These are phyloP conservation scores for Magnaporthiopsis rhizophila DNA, from an alignment of 2,329 filamentous ascomycete genomes.

Conservation along the genomic window DNA sequence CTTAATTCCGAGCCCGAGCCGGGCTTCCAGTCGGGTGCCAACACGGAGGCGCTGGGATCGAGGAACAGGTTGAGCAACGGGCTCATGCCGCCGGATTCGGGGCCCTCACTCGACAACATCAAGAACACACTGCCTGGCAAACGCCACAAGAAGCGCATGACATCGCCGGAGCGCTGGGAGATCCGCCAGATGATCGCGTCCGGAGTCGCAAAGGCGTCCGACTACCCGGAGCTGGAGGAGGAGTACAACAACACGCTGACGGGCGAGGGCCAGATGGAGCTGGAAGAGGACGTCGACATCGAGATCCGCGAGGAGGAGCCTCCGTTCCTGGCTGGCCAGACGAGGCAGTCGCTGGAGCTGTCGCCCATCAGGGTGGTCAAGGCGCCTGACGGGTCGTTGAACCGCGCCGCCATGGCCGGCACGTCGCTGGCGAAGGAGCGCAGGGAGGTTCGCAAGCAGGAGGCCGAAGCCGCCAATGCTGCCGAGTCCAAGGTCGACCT, in stretches of 20 bases:
- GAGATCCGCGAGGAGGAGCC: constrained; percentile 95
- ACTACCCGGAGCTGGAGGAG: constrained; percentile 91
- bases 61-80: constrained; percentile 7
- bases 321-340: constrained; percentile 91
- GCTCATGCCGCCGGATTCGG: neutral
- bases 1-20: constrained; percentile 61
- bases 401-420: constrained; percentile 90
- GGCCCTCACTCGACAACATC: neutral
- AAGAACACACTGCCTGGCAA: constrained; percentile 44
- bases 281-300: constrained; percentile 96
- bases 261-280: constrained; percentile 78
- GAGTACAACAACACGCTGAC: constrained; percentile 84
- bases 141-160: constrained; percentile 81
- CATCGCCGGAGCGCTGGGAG: constrained; percentile 94
- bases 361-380: constrained; percentile 96
- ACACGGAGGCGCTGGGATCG: constrained; percentile 67
- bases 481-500: constrained; percentile 80
- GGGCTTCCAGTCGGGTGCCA: constrained; percentile 74
- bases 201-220: constrained; percentile 82
- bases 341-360: constrained; percentile 88
- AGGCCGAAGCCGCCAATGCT: constrained; percentile 69
- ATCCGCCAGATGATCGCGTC: constrained; percentile 95
- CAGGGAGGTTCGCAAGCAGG: constrained; percentile 80
- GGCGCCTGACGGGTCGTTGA: constrained; percentile 95
- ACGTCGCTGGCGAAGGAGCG: constrained; percentile 83